phyloP scores from a whole-genome alignment of 352 stramenopile genomes.

The Phytophthora macrochlamydospora region DNA sequence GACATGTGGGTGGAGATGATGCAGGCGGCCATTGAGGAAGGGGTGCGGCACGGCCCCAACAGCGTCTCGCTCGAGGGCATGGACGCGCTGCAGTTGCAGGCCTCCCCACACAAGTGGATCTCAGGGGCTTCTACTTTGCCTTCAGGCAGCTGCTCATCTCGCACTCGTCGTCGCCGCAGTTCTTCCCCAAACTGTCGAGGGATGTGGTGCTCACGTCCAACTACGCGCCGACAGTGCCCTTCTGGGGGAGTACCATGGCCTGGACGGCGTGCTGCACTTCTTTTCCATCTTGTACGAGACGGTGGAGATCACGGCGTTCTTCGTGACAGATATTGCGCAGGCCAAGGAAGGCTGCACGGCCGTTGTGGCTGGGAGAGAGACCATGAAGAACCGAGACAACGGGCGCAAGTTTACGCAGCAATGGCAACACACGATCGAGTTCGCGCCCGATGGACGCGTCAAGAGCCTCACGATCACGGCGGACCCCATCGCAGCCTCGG shows the following conservation, averaged over 20 bases:
- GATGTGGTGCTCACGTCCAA: slow-evolving; percentile 89
- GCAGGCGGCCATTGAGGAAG: slow-evolving; percentile 86
- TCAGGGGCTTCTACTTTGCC: slow-evolving; percentile 87
- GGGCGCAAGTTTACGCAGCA: slow-evolving; percentile 90
- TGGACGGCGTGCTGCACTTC: slow-evolving; percentile 88
- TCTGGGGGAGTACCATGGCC: slow-evolving; percentile 90
- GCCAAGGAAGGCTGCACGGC: slow-evolving; percentile 83
- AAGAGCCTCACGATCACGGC: slow-evolving; percentile 88
- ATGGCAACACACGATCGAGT: slow-evolving; percentile 91
- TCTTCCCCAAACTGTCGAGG: slow-evolving; percentile 86
- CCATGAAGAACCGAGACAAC: slow-evolving; percentile 90
- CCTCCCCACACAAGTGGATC: slow-evolving; percentile 79
- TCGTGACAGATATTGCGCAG: slow-evolving; percentile 89
- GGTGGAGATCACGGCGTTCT: slow-evolving; percentile 89
- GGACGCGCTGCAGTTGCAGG: slow-evolving; percentile 42
- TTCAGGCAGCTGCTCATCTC: slow-evolving; percentile 90
- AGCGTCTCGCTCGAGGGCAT: slow-evolving; percentile 27
- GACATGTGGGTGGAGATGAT: slow-evolving; percentile 94
- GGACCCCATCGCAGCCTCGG: slow-evolving; percentile 84
- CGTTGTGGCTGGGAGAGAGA: slow-evolving; percentile 83
- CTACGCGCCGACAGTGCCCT: slow-evolving; percentile 87
- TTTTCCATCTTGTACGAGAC: slow-evolving; percentile 91
- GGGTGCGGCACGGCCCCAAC: slow-evolving; percentile 25
- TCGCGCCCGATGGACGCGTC: slow-evolving; percentile 82
- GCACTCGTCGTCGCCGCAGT: slow-evolving; percentile 87